These are phyloP conservation scores for Rusavskia elegans DNA, from an alignment of 495 filamentous ascomycete species.

Conservation along the genomic window DNA sequence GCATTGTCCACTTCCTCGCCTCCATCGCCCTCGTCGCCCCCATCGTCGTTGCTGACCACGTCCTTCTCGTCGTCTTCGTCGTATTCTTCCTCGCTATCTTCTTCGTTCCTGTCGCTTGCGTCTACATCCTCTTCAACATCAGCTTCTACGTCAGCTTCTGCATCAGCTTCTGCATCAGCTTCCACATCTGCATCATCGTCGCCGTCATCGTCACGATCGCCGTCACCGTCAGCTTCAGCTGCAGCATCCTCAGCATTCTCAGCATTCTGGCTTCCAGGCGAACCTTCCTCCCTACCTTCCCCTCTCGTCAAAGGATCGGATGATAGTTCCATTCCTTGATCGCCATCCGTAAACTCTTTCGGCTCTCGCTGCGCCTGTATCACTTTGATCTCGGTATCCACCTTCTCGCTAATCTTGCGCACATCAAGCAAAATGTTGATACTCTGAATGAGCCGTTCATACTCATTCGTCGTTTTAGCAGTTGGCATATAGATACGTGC, in stretches of 20 bases:
- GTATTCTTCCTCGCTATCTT: background rate
- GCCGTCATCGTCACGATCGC: slow-evolving; percentile 2
- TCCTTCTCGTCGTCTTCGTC: slow-evolving; percentile 4
- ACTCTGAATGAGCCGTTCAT: slow-evolving; percentile 60
- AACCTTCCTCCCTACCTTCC: background rate
- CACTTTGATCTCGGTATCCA: slow-evolving; percentile 68
- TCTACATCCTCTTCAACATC: background rate
- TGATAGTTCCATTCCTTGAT: slow-evolving; percentile 2
- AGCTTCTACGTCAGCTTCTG: background rate
- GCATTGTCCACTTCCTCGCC: slow-evolving; percentile 1
- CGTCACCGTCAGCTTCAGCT: slow-evolving; percentile 20
- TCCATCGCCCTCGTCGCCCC: background rate
- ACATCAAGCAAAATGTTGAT: slow-evolving; percentile 67
- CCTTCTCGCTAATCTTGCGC: slow-evolving; percentile 69
- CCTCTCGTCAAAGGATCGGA: background rate
- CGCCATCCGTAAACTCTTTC: slow-evolving; percentile 29
- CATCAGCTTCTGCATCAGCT: slow-evolving; percentile 5
- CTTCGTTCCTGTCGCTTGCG: background rate
- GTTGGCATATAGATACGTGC: slow-evolving; percentile 75
- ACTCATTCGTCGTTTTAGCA: slow-evolving; percentile 57
- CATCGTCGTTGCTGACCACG: background rate
- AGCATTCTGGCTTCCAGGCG: too few relatives aligned
- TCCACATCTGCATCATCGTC: slow-evolving; percentile 5
- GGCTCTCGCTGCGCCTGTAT: slow-evolving; percentile 50
- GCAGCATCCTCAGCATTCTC: slow-evolving; percentile 11